phyloP scores from a whole-genome alignment of 73 alveolate species.

The Durusdinium trenchii region DNA sequence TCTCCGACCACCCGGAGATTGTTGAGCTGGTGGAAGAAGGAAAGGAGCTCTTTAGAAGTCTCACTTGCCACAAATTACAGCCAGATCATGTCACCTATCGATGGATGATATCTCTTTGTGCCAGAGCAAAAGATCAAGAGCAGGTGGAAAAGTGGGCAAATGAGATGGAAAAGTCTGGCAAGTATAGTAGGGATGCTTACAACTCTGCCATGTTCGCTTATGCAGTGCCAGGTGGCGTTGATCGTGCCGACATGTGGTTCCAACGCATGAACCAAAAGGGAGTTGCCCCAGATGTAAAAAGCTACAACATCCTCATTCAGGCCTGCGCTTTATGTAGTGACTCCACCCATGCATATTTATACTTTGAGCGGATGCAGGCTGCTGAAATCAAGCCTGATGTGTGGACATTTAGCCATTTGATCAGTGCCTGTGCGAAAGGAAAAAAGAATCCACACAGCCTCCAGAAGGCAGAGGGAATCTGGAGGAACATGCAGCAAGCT shows the following conservation, averaged over 20 bases:
- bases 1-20: conserved; percentile 16
- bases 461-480: conserved; percentile 35
- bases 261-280: conserved; percentile 5
- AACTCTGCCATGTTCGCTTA: conserved; percentile 29
- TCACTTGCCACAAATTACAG: neutral
- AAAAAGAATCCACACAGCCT: neutral
- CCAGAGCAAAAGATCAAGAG: conserved; percentile 26
- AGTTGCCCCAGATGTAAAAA: conserved; percentile 46
- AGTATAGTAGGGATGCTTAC: conserved; percentile 39
- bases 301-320: conserved; percentile 49
- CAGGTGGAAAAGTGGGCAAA: conserved; percentile 35
- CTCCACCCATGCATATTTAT: conserved; percentile 29
- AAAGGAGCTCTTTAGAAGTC: neutral
- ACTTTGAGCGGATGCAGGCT: conserved; percentile 37
- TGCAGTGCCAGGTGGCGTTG: conserved; percentile 42
- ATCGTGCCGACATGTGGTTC: conserved; percentile 88
- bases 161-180: conserved; percentile 22
- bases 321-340: conserved; percentile 42
- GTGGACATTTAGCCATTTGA: conserved; percentile 43
- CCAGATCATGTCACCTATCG: neutral
- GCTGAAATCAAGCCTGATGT: neutral
- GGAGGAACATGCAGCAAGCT: conserved; percentile 50
- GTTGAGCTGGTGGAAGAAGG: conserved; percentile 9
- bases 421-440: conserved; percentile 41
- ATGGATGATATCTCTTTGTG: neutral